These are phyloP conservation scores for Saturnispora diversa DNA, from an alignment of 805 yeast genomes.

Conservation along the genomic window DNA sequence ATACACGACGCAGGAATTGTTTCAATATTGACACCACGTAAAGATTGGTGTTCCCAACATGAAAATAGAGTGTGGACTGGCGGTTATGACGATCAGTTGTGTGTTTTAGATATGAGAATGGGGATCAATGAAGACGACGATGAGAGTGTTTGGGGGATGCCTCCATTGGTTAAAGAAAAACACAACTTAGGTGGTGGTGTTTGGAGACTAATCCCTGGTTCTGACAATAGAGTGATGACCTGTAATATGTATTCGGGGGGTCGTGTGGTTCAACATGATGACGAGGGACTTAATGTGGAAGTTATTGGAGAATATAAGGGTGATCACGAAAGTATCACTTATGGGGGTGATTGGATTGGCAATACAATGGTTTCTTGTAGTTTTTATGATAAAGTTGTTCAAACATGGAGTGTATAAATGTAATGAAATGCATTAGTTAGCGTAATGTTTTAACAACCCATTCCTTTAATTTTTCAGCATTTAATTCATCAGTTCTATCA, in stretches of 20 bases:
- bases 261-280: slow-evolving; percentile 42
- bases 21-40: slow-evolving; percentile 52
- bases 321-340: slow-evolving; percentile 87
- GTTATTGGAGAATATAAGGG: slow-evolving; percentile 44
- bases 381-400: slow-evolving; percentile 80
- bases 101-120: slow-evolving; percentile 61
- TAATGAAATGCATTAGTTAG: too few species aligned
- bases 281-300: slow-evolving; percentile 19
- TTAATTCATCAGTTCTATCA: slow-evolving; percentile 17
- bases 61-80: slow-evolving; percentile 71
- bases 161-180: slow-evolving; percentile 40
- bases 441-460: slow-evolving; percentile 10
- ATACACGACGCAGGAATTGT: slow-evolving; percentile 90
- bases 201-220: slow-evolving; percentile 71
- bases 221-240: slow-evolving; percentile 47
- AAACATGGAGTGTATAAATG: slow-evolving; percentile 51
- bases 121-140: slow-evolving; percentile 25
- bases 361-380: slow-evolving; percentile 69
- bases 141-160: slow-evolving; percentile 31
- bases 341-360: slow-evolving; percentile 87
- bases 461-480: slow-evolving; percentile 9
- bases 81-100: slow-evolving; percentile 77
- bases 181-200: slow-evolving; percentile 84
- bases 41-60: slow-evolving; percentile 33
- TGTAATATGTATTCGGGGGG: slow-evolving; percentile 98